phyloP scores from a whole-genome alignment of 345 rosid genomes.

The Conringia planisiliqua region DNA sequence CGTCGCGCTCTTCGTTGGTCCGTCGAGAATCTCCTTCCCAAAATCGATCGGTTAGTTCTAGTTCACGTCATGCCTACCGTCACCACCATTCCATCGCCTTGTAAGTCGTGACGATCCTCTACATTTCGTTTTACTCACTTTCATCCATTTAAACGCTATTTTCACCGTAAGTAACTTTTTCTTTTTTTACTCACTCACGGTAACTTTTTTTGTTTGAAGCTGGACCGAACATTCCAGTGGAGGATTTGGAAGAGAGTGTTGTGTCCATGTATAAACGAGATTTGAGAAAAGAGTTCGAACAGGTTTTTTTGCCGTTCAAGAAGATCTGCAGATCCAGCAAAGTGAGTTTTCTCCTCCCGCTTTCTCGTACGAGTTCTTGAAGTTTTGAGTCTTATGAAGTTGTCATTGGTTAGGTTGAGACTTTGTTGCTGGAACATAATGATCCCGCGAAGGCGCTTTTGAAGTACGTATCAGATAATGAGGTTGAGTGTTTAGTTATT shows the following conservation, averaged over 20 bases:
- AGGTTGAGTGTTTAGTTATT: constrained; percentile 59
- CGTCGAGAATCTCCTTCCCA: constrained; percentile 46
- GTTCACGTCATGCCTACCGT: constrained; percentile 73
- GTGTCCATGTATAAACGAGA: constrained; percentile 64
- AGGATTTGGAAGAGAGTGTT: constrained; percentile 64
- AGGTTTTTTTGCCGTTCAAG: constrained; percentile 53
- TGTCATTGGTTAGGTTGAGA: constrained; percentile 49
- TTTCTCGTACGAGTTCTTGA: neutral
- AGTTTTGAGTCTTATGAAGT: neutral
- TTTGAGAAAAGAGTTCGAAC: constrained; percentile 42
- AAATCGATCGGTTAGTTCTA: constrained; percentile 53
- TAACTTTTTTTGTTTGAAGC: constrained; percentile 32
- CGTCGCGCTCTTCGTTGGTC: constrained; percentile 84
- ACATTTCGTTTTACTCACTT: neutral
- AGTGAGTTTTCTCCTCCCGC: constrained; percentile 19
- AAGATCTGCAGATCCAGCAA: constrained; percentile 43
- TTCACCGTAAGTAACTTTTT: neutral
- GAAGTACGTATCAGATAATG: constrained; percentile 40
- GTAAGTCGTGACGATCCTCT: constrained; percentile 39
- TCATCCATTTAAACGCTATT: neutral
- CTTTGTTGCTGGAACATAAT: constrained; percentile 64
- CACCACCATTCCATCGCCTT: constrained; percentile 66
- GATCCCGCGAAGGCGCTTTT: constrained; percentile 64
- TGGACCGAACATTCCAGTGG: constrained; percentile 55
- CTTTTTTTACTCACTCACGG: neutral